These are phyloP conservation scores for Babesia caballi DNA, from an alignment of 169 alveolate genomes.

Conservation along the genomic window DNA sequence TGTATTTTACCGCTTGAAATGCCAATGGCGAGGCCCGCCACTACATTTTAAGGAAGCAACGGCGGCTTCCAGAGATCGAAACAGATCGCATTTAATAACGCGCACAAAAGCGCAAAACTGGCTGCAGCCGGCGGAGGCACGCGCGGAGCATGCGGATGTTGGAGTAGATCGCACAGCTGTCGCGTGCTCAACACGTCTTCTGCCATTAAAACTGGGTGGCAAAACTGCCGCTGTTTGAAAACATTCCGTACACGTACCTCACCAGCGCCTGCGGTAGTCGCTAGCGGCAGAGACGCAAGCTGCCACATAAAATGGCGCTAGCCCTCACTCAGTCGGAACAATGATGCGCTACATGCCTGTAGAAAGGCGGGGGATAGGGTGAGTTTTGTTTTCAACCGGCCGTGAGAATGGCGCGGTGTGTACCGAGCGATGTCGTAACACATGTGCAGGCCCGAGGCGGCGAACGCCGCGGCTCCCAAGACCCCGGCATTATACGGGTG, in stretches of 20 bases:
- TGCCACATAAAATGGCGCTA: too few species aligned
- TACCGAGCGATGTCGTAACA: background rate
- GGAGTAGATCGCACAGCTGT: background rate
- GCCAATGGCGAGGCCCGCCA: background rate
- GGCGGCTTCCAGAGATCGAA: background rate
- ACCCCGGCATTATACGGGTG: background rate
- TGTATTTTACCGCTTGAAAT: background rate
- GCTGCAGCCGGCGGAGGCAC: background rate
- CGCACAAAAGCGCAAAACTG: background rate
- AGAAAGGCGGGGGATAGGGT: constrained; percentile 8
- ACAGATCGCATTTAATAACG: background rate
- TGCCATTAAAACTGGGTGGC: too few species aligned
- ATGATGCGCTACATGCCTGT: constrained; percentile 25
- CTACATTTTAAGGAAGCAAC: background rate
- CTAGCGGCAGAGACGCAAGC: too few species aligned
- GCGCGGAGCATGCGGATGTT: background rate
- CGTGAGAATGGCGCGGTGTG: background rate
- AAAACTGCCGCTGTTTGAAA: too few species aligned
- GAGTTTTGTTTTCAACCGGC: background rate
- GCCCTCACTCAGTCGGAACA: background rate
- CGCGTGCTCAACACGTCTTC: too few species aligned
- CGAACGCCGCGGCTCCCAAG: background rate
- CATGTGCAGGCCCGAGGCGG: constrained; percentile 2
- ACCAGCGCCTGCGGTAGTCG: too few species aligned
- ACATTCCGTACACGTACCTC: too few species aligned